Evolutionary conservation across 805 yeast species (phyloP).

Genomic region (Komagataella phaffii): DNA sequence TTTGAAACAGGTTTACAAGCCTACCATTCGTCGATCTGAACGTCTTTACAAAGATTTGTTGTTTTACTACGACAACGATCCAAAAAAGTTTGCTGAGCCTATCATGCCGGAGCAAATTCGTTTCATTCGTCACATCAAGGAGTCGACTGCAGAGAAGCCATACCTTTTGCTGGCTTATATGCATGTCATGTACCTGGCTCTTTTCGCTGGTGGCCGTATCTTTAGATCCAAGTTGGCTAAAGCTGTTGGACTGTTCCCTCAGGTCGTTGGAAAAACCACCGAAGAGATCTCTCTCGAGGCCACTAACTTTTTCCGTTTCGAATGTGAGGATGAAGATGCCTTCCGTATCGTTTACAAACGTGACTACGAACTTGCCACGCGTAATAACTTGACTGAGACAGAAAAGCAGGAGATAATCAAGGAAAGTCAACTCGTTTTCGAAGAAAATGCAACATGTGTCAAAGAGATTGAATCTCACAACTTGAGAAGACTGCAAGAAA

Average conservation of each 20-base stretch:
- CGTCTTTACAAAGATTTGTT: constrained; percentile 47
- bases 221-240: constrained; percentile 53
- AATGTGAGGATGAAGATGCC: constrained; percentile 46
- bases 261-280: constrained; percentile 49
- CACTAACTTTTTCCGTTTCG: constrained; percentile 60
- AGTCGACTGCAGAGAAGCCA: constrained; percentile 47
- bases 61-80: constrained; percentile 48
- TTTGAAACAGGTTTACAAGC: constrained; percentile 50
- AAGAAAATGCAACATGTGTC: constrained; percentile 45
- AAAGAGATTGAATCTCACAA: constrained; percentile 59
- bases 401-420: constrained; percentile 60
- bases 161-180: constrained; percentile 64
- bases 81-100: constrained; percentile 42
- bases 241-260: constrained; percentile 66
- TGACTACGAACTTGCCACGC: constrained; percentile 65
- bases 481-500: constrained; percentile 37
- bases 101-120: constrained; percentile 47
- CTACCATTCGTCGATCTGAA: constrained; percentile 50
- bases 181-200: constrained; percentile 75
- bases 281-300: constrained; percentile 50
- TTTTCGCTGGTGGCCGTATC: constrained; percentile 77
- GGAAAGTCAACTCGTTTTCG: constrained; percentile 54
- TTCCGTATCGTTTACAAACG: constrained; percentile 58
- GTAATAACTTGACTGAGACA: constrained; percentile 53
- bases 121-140: constrained; percentile 46